Base-by-base conservation (phyloP, 1,284 basidiomycete species). In the Xerocomus nothofagi region DNA sequence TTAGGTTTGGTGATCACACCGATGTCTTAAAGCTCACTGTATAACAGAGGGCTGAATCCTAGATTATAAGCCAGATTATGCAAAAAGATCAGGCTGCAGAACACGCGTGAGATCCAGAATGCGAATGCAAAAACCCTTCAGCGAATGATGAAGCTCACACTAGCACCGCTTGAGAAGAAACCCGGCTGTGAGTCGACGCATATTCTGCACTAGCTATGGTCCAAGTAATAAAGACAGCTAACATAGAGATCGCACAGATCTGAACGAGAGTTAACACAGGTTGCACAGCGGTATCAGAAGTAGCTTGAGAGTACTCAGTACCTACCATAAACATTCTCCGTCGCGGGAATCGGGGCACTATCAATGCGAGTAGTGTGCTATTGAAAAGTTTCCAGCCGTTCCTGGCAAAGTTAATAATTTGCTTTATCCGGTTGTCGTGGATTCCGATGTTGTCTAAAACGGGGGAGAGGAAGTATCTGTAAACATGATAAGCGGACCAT, bases 151-250 rank as follows among this genome's bases (percentile, higher is more conserved):
- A 15, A 27, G 29, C 58, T 45, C 21, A 60, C 51, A 4, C 24
- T 1, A 58, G 36, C 6, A 54, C 55, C 0, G 32, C 26, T 29
- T 34, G 39, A 29, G 56, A 27, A 17, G 44, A 49, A 5, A 39
- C 3, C 18, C 26, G n/a, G 34, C 31, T 43, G 15, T 26, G 47
- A n/a, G 46, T 57, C 3, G 26, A 24, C 1, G 50, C 33, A 30
- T 49, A 54, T 11, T 62, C 39, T 31, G 51, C 26, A 27, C 26
- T 27, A 27, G 26, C 26, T 27, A 27, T 11, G n/a, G 54, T 57
- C 55, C 45, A 57, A 6, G 46, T 40, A 30, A 12, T 31, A 38
- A 62, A 48, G 3, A 60, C 8, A 21, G 55, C 6, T 4, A 62
- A 40, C 8, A 60, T 3, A 40, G 50, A 49, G 20, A 60, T 36